Evolutionary conservation across 208 protist genomes (phyloP), one percentile per base, ranked within the genome.

Genomic region (Leishmania guyanensis): DNA sequence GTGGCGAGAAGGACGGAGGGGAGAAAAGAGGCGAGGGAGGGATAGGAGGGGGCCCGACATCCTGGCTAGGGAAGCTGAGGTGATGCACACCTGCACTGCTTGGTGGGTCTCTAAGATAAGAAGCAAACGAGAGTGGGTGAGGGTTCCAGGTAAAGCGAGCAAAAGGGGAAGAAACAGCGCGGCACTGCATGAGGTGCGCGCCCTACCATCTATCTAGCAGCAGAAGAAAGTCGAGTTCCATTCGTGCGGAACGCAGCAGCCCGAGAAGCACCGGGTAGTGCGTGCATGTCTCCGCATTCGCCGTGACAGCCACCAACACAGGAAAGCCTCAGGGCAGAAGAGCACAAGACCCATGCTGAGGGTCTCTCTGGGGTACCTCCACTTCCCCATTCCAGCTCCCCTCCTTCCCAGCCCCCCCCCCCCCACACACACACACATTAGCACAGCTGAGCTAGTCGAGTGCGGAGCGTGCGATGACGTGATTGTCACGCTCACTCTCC

Each of bases 401-500:
- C 5, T 6, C 16, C 33, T 33, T 33, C 33, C 33, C 33, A 33
- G 33, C 33, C 33, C 33, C 33, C 33, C 33, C 33, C 0, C 33
- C 22, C 62, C n/a, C 29, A 8, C 20, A 66, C 8, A 66, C 14
- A 29, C 17, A 26, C 6, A 53, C 8, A 10, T 29, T 3, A 66
- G 12, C 39, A n/a, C n/a, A 20, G 26, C 43, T 1, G 46, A 29
- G 48, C 73, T 81, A 93, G 62, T 97, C 93, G 16, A 97, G 56
- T n/a, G 91, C 89, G 5, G 93, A 85, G 50, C 93, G 86, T 5
- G 90, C 91, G 29, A 95, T 88, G 39, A 92, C 88, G 50, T 90
- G 84, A 75, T 97, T 97, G 39, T 91, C 90, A 4, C 88, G 83
- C 70, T 95, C 93, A 70, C 89, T 94, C 79, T 97, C 91, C 36